phyloP scores from a whole-genome alignment of 805 yeast species.

The Ogataea chonburiensis region DNA sequence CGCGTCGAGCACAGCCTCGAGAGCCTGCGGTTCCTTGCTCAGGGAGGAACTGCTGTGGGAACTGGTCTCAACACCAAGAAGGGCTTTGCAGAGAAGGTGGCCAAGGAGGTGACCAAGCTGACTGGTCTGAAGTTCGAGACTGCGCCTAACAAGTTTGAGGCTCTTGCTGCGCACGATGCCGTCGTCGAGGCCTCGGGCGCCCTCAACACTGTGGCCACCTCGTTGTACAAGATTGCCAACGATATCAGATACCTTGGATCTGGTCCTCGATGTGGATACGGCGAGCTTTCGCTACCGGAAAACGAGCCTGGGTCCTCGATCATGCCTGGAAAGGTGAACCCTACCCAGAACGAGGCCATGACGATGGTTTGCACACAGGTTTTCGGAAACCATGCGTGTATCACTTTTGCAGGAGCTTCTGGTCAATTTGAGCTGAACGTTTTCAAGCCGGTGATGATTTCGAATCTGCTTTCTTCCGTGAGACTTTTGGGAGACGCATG shows the following conservation, averaged over 20 bases:
- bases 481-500: conserved; percentile 88
- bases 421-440: conserved; percentile 99
- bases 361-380: conserved; percentile 98
- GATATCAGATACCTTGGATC: conserved; percentile 98
- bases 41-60: conserved; percentile 99
- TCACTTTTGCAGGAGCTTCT: conserved; percentile 96
- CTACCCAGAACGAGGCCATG: conserved; percentile 98
- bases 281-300: conserved; percentile 92
- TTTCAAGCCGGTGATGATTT: conserved; percentile 93
- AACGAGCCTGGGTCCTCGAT: conserved; percentile 99
- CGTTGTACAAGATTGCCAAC: conserved; percentile 94
- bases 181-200: conserved; percentile 98
- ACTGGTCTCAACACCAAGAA: conserved; percentile 93
- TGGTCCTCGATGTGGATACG: conserved; percentile 99
- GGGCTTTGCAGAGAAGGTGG: conserved; percentile 87
- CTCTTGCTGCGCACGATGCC: conserved; percentile 98
- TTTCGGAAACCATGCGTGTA: conserved; percentile 92
- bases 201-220: conserved; percentile 88
- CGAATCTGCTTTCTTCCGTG: conserved; percentile 83
- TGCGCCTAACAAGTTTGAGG: conserved; percentile 99
- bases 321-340: conserved; percentile 99
- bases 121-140: conserved; percentile 89
- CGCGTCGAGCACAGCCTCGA: conserved; percentile 79
- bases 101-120: conserved; percentile 77
- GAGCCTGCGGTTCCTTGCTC: conserved; percentile 81